phyloP scores from a whole-genome alignment of 495 filamentous ascomycete genomes.

The Annulohypoxylon nitens region DNA sequence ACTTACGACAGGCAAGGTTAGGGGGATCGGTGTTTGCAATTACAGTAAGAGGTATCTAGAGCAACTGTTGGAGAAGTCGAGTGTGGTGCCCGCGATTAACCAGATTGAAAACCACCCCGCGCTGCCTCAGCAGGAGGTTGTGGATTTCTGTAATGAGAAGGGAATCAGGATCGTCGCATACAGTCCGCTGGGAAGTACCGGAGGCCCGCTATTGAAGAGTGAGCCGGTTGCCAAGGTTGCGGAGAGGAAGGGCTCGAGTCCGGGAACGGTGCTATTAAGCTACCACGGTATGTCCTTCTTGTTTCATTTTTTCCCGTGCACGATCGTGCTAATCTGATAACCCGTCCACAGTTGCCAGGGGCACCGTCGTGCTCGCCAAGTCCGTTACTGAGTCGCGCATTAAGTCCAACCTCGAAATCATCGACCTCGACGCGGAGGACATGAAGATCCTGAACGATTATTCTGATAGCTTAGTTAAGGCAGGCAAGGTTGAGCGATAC shows the following conservation, averaged over 20 bases:
- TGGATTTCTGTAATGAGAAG: conserved; percentile 78
- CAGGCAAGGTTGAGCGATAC: conserved; percentile 74
- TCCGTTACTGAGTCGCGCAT: conserved; percentile 81
- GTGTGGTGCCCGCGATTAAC: conserved; percentile 82
- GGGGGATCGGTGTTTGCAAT: conserved; percentile 86
- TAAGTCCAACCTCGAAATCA: conserved; percentile 76
- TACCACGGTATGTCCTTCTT: conserved; percentile 73
- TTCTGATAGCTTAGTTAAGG: conserved; percentile 68
- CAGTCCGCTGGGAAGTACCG: conserved; percentile 82
- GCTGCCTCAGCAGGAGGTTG: conserved; percentile 88
- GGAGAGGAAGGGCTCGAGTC: conserved; percentile 73
- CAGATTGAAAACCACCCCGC: conserved; percentile 92
- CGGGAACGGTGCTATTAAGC: conserved; percentile 75
- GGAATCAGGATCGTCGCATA: conserved; percentile 84
- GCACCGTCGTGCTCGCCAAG: conserved; percentile 81
- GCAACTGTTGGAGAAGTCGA: conserved; percentile 74
- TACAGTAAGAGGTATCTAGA: conserved; percentile 81
- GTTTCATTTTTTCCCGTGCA: neutral
- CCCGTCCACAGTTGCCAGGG: conserved; percentile 69
- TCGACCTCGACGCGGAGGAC: conserved; percentile 75
- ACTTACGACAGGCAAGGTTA: conserved; percentile 73
- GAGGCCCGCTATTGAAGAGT: conserved; percentile 76
- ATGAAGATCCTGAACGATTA: conserved; percentile 73
- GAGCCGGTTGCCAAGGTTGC: conserved; percentile 77
- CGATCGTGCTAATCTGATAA: conserved; percentile 33